A percentile compares a stretch with the other conserved stretches of the same genome.
These are phyloP conservation scores for Gnomoniopsis sp. DNA, from an alignment of 2,329 filamentous ascomycete genomes.

Conservation along the genomic window DNA sequence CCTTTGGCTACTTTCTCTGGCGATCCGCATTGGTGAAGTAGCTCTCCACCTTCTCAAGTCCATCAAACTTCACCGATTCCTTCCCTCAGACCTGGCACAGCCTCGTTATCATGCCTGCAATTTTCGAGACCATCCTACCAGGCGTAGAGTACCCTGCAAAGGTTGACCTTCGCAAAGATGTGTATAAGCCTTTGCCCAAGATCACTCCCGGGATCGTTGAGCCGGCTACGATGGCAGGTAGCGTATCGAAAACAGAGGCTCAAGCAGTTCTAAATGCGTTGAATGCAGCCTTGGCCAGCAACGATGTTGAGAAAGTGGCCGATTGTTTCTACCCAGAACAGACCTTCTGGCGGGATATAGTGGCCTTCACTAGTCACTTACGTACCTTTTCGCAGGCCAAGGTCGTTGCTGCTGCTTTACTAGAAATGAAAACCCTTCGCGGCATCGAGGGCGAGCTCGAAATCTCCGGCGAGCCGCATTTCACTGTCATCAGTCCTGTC, in stretches of 20 bases:
- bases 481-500: constrained; percentile 1
- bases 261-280: constrained; percentile 23
- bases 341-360: constrained; percentile 33
- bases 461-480: not conserved
- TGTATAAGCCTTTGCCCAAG: constrained; percentile 3
- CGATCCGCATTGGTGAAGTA: too few relatives aligned
- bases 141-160: not conserved
- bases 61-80: too few relatives aligned
- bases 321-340: constrained; percentile 29
- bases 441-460: not conserved
- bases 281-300: constrained; percentile 20
- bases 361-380: constrained; percentile 33
- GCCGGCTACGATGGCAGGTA: constrained; percentile 2
- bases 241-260: constrained; percentile 2
- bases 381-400: constrained; percentile 27
- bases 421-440: not conserved
- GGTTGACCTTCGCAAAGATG: constrained; percentile 4
- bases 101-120: not conserved
- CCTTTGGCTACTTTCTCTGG: too few relatives aligned
- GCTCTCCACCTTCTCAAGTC: too few relatives aligned
- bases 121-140: not conserved
- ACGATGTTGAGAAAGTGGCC: constrained; percentile 22
- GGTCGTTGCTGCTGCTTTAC: constrained; percentile 17
- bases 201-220: constrained; percentile 10
- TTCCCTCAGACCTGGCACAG: too few relatives aligned